Evolutionary conservation across 2,329 filamentous ascomycete genomes (phyloP).

Genomic region (Aspergillus fumigatiaffinis): DNA sequence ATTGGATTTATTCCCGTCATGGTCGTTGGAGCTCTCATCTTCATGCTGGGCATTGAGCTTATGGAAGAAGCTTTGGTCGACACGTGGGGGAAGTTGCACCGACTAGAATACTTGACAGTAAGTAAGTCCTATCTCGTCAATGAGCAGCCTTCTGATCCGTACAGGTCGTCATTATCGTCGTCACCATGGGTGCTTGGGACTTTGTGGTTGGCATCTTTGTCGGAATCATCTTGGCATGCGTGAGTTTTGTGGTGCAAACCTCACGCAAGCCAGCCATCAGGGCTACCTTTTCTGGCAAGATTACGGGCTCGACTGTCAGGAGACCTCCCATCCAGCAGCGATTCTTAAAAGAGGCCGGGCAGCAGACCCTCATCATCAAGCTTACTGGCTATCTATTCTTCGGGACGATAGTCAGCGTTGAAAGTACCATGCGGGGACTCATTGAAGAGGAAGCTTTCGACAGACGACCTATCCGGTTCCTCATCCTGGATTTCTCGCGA

Average conservation of each 20-base stretch:
- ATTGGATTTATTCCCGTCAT: conserved; percentile 95
- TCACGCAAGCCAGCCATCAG: conserved; percentile 85
- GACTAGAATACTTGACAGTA: conserved; percentile 83
- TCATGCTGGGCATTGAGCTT: conserved; percentile 88
- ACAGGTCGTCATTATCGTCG: conserved; percentile 75
- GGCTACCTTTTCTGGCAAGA: conserved; percentile 82
- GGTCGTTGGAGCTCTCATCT: conserved; percentile 94
- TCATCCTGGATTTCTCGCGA: conserved; percentile 83
- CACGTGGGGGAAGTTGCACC: conserved; percentile 82
- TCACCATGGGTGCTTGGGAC: conserved; percentile 95
- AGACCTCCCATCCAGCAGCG: conserved; percentile 84
- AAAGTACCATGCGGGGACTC: conserved; percentile 76
- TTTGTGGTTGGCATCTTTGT: conserved; percentile 93
- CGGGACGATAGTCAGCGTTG: conserved; percentile 92
- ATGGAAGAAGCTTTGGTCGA: conserved; percentile 83
- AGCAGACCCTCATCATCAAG: conserved; percentile 87
- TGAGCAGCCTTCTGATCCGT: conserved; percentile 1
- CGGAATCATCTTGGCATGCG: conserved; percentile 85
- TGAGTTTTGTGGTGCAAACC: conserved; percentile 86
- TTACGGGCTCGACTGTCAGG: conserved; percentile 87
- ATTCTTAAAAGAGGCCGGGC: conserved; percentile 79
- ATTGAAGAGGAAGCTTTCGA: conserved; percentile 79
- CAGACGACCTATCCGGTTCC: conserved; percentile 75
- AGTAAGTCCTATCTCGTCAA: conserved; percentile 17
- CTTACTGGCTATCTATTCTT: conserved; percentile 96